Evolutionary conservation across 2,329 filamentous ascomycete species (phyloP).

Genomic region (Exophiala aquamarina): DNA sequence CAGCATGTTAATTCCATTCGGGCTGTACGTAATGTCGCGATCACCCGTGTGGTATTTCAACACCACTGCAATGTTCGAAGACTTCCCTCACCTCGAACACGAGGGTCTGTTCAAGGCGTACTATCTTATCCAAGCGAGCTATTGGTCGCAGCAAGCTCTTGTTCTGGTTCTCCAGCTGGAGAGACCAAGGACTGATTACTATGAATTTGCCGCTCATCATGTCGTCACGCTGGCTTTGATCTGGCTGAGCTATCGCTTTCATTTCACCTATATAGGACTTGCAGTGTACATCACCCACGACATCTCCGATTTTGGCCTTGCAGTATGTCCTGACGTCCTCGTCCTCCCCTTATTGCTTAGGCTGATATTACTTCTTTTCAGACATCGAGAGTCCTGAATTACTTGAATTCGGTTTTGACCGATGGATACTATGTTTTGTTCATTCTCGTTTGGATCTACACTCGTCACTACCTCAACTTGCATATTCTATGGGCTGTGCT

Average conservation of each 20-base stretch:
- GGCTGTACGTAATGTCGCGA: conserved; percentile 78
- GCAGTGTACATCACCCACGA: conserved; percentile 87
- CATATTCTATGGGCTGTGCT: conserved; percentile 31
- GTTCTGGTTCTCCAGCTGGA: conserved; percentile 78
- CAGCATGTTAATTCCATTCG: conserved; percentile 69
- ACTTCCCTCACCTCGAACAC: conserved; percentile 74
- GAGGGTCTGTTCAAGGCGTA: conserved; percentile 80
- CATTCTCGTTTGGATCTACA: conserved; percentile 76
- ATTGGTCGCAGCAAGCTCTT: conserved; percentile 86
- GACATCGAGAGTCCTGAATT: conserved; percentile 84
- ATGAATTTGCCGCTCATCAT: conserved; percentile 81
- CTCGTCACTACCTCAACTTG: conserved; percentile 65
- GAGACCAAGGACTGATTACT: conserved; percentile 85
- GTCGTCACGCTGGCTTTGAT: conserved; percentile 78
- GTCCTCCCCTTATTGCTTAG: conserved; percentile 3
- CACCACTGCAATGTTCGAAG: conserved; percentile 77
- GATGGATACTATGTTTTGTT: conserved; percentile 77
- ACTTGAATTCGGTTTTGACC: conserved; percentile 70
- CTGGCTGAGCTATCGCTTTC: conserved; percentile 78
- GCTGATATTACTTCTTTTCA: conserved; percentile 37
- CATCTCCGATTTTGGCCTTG: conserved; percentile 85
- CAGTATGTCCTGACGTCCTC: conserved; percentile 53
- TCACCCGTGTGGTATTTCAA: conserved; percentile 78
- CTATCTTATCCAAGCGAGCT: conserved; percentile 82
- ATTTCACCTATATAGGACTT: conserved; percentile 85